These are phyloP conservation scores for Lentithecium fluviatile DNA, from an alignment of 495 filamentous ascomycete species.

Conservation along the genomic window DNA sequence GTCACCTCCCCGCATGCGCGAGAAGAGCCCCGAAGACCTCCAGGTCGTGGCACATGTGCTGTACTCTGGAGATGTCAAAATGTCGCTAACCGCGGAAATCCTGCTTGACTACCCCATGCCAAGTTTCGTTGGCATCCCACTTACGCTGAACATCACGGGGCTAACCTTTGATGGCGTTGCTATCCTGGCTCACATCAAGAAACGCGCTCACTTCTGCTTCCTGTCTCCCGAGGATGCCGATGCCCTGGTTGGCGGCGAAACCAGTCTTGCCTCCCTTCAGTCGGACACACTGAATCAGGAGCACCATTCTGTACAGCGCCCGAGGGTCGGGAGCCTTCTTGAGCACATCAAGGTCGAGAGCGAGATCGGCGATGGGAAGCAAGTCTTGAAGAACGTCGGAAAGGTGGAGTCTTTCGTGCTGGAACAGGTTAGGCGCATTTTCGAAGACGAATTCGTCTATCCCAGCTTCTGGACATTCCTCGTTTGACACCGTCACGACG, in stretches of 20 bases:
- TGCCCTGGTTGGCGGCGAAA: constrained; percentile 47
- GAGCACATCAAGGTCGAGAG: constrained; percentile 95
- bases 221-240: constrained; percentile 82
- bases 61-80: constrained; percentile 78
- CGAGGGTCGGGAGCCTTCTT: constrained; percentile 68
- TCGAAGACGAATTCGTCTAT: constrained; percentile 97
- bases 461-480: constrained; percentile 98
- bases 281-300: constrained; percentile 12
- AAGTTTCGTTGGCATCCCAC: constrained; percentile 87
- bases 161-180: constrained; percentile 92
- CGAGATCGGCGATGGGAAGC: constrained; percentile 91
- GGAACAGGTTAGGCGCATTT: constrained; percentile 92
- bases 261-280: constrained; percentile 49
- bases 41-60: constrained; percentile 87
- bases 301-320: constrained; percentile 35
- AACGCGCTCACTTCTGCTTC: constrained; percentile 86
- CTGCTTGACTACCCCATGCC: constrained; percentile 97
- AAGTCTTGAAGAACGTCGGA: constrained; percentile 94
- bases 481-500: constrained; percentile 52
- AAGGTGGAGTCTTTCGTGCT: constrained; percentile 98
- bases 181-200: constrained; percentile 83
- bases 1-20: constrained; percentile 37
- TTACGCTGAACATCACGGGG: constrained; percentile 90
- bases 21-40: constrained; percentile 57
- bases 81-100: constrained; percentile 89